Base-by-base conservation (phyloP, 768 basidiomycete species). In the Tricholomella constricta region DNA sequence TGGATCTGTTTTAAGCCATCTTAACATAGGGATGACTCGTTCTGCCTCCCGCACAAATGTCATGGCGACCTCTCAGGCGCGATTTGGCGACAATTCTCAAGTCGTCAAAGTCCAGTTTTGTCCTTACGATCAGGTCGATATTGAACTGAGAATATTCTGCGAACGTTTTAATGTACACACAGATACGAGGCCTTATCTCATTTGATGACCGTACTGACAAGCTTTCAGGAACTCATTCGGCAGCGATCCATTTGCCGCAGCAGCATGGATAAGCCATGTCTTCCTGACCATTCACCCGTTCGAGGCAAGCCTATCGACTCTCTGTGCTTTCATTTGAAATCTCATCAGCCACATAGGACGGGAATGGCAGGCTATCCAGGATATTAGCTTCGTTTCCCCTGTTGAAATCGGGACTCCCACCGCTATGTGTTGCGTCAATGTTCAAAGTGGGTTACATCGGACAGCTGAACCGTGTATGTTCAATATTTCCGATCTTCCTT, bases 251-350 rank as follows among this genome's bases (percentile, higher is more conserved):
- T 61, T 61, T 20, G 60, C 60, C 23, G 23, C 49, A 48, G 60
- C 60, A 17, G 57, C 60, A 19, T 61, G 60, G 60, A 61, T 61
- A 17, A 58, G 48, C 20, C 54, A 58, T 40, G 44, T 56, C n/a
- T 58, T 61, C 20, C 23, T 56, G 15, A 52, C 51, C 15, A 61
- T 61, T 37, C 60, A 61, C 48, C 60, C 60, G 4, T 61, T 61
- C 37, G 60, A 61, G 48, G 60, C 38, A 41, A 32, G 43, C 20
- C 20, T 38, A 17, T 26, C 37, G 12, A 7, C 35, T 44, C 20
- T 42, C 12, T 19, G 34, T 35, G 4, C 6, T 35, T 8, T n/a
- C n/a, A n/a, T n/a, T n/a, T n/a, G n/a, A n/a, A 12, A 45, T 25
- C 40, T 31, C 6, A 7, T 45, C 31, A 26, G n/a, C 36, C 38